Evolutionary conservation across 306 rosid species (phyloP), one percentile per base, ranked within the genome.

Genomic region (Quercus suber): DNA sequence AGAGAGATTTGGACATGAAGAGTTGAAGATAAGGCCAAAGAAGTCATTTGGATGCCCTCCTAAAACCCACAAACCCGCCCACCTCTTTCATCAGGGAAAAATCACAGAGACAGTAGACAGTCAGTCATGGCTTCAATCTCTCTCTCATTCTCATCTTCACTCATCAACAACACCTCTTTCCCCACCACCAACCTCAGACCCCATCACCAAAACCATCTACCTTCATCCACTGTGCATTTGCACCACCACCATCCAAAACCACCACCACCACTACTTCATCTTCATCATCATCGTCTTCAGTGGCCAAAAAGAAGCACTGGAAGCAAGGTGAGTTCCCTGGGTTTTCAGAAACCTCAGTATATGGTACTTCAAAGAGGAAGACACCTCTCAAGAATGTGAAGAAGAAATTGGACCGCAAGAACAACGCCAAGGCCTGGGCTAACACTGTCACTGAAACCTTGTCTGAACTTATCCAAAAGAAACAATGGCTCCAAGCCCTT

Each of bases 401-500:
- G 91, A 93, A 88, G 85, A 93, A 89, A 71, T 49, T 91, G 76
- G 99, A 93, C 70, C 87, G 86, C 13, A 91, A 88, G 78, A 64
- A 78, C 71, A 59, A 86, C 27, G 98, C 99, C 35, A 96, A 93
- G 75, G 98, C 94, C 1, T 96, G 96, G 99, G 98, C 71, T 81
- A 90, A 79, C 82, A 96, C 99, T 78, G 98, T 96, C 78, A 91
- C 99, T 5, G 98, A 96, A 82, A 80, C 94, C 85, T 84, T 96
- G 59, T 87, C 87, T 1, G 93, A 91, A 37, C 80, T 79, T 67
- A 82, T 96, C 68, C 82, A 87, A 19, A 96, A 93, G 55, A 96
- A 93, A 74, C 93, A 89, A n/a, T 96, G 99, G 99, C 84, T 89
- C 77, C 97, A 89, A 84, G 97, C 99, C n/a, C 93, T 96, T 37